These are phyloP conservation scores for Phytopythium oedochilum DNA, from an alignment of 352 stramenopile species.

Conservation along the genomic window DNA sequence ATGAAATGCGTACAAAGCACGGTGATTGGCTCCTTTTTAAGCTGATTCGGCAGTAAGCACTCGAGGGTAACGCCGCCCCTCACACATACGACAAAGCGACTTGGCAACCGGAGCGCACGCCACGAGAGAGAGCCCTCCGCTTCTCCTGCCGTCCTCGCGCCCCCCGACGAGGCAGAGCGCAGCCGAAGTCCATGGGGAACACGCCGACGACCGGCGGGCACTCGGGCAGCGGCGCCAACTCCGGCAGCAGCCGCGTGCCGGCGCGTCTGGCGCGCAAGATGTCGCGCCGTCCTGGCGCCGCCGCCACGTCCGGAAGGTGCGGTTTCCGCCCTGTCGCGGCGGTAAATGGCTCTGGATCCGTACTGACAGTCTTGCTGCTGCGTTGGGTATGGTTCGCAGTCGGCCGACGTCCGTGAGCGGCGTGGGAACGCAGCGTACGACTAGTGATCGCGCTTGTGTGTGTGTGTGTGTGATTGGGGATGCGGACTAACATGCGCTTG, in stretches of 20 bases:
- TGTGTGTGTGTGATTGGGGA: background rate
- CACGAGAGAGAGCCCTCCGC: background rate
- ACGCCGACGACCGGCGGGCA: background rate
- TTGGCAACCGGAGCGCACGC: background rate
- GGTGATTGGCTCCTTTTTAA: background rate
- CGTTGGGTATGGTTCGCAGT: background rate
- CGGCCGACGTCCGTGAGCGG: background rate
- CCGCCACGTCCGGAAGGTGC: background rate
- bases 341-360: too few species aligned
- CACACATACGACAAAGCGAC: background rate
- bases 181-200: slow-evolving; percentile 4
- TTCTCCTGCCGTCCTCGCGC: background rate
- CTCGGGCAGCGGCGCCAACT: background rate
- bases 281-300: background rate
- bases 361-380: background rate
- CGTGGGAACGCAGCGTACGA: background rate
- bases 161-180: too few species aligned
- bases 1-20: background rate
- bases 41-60: too few species aligned
- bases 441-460: background rate
- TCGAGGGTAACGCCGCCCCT: too few species aligned
- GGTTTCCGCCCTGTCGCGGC: background rate
- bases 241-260: slow-evolving; percentile 3
- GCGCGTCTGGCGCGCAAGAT: background rate
- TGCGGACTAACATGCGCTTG: background rate